These are phyloP conservation scores for Plantago major DNA, from an alignment of 257 asterid species.

Conservation along the genomic window DNA sequence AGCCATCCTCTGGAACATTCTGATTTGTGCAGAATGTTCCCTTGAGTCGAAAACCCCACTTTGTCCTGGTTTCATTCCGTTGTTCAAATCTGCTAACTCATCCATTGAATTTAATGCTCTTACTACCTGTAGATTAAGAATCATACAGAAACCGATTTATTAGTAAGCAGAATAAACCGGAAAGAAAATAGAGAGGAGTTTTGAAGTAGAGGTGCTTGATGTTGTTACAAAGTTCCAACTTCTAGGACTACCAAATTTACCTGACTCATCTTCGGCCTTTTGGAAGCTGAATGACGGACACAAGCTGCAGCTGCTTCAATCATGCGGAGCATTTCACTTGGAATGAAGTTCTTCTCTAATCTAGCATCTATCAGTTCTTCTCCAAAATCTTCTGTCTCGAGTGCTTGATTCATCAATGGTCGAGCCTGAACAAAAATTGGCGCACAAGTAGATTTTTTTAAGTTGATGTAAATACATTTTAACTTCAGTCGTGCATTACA, in stretches of 20 bases:
- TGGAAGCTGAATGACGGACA: conserved; percentile 72
- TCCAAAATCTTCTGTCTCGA: conserved; percentile 56
- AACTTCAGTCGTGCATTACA: neutral
- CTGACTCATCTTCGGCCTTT: conserved; percentile 82
- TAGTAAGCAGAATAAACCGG: neutral
- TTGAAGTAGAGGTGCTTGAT: conserved; percentile 1
- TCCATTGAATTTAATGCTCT: conserved; percentile 78
- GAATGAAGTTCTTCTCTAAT: conserved; percentile 43
- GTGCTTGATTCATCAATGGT: conserved; percentile 67
- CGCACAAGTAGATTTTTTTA: neutral
- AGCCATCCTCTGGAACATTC: conserved; percentile 85
- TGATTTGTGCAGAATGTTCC: conserved; percentile 83
- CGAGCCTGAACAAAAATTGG: conserved; percentile 54
- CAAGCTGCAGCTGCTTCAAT: conserved; percentile 94
- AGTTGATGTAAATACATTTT: neutral
- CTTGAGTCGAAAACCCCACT: conserved; percentile 70
- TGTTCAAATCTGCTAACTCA: conserved; percentile 65
- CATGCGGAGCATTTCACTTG: conserved; percentile 74
- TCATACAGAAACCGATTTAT: neutral
- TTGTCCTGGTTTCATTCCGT: conserved; percentile 83
- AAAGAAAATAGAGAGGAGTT: neutral
- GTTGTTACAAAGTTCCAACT: neutral
- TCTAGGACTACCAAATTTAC: conserved; percentile 20
- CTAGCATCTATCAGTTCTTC: conserved; percentile 54
- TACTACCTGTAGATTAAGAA: conserved; percentile 44